phyloP scores from a whole-genome alignment of 164 flowering plant genomes.

The Dillenia suffruticosa region DNA sequence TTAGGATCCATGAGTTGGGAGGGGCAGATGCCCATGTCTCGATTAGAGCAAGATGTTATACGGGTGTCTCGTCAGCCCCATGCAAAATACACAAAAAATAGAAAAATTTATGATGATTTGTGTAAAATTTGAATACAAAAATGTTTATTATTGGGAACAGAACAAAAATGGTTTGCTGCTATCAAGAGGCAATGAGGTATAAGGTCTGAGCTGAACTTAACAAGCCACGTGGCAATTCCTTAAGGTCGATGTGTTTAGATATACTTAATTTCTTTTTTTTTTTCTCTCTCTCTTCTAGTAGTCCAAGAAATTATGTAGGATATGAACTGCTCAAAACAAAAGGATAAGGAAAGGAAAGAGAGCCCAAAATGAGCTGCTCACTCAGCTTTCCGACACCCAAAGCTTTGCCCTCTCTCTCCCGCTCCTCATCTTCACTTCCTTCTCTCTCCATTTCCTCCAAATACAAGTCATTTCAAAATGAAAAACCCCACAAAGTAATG shows the following conservation, averaged over 20 bases:
- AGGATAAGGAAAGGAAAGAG: slow-evolving; percentile 6
- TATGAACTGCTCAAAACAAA: slow-evolving; percentile 14
- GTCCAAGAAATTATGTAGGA: not conserved
- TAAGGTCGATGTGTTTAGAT: not conserved
- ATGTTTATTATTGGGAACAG: no score
- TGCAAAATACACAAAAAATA: no score
- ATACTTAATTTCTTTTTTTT: no score
- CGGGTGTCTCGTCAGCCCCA: no score
- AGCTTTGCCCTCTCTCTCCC: slow-evolving; percentile 34
- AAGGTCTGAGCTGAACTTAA: slow-evolving; percentile 1
- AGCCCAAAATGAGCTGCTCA: slow-evolving; percentile 40
- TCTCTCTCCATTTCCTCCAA: slow-evolving; percentile 22
- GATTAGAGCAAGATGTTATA: no score
- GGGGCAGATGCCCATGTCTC: no score
- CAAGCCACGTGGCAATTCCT: slow-evolving; percentile 6
- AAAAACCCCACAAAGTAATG: slow-evolving; percentile 24
- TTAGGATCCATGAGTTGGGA: no score
- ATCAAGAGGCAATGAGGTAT: not conserved
- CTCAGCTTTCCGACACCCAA: slow-evolving; percentile 33
- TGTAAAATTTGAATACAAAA: no score
- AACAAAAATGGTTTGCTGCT: not conserved
- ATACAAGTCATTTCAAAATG: slow-evolving; percentile 11
- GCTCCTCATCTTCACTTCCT: slow-evolving; percentile 12
- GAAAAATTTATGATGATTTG: no score
- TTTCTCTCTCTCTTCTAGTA: no score